phyloP scores from a whole-genome alignment of 106 monocot genomes.

The Allium fistulosum region DNA sequence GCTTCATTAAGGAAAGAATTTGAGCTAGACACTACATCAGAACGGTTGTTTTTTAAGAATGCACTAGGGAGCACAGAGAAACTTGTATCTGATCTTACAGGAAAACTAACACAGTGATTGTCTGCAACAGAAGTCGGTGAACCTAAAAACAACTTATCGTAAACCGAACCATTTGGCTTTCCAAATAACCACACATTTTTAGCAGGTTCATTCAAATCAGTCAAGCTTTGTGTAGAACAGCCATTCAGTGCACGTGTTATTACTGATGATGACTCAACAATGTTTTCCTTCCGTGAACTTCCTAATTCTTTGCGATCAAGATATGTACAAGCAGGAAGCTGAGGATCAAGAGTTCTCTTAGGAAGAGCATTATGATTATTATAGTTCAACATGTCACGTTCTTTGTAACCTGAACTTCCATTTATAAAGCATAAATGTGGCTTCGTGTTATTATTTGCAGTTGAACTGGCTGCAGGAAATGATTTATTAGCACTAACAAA shows the following conservation, averaged over 20 bases:
- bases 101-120: slow-evolving; percentile 7
- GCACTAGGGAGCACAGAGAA: slow-evolving; percentile 10
- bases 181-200: slow-evolving; percentile 12
- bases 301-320: slow-evolving; percentile 33
- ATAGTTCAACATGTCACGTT: slow-evolving; percentile 7
- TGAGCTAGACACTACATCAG: slow-evolving; percentile 15
- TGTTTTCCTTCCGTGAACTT: slow-evolving; percentile 9
- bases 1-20: slow-evolving; percentile 20
- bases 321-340: slow-evolving; percentile 46
- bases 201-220: slow-evolving; percentile 57
- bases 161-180: slow-evolving; percentile 17
- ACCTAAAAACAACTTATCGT: slow-evolving; percentile 8
- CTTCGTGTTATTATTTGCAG: slow-evolving; percentile 6
- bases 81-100: slow-evolving; percentile 17
- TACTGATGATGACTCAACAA: slow-evolving; percentile 11
- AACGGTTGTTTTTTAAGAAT: slow-evolving; percentile 7
- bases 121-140: slow-evolving; percentile 6
- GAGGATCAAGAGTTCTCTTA: slow-evolving; percentile 45
- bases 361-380: background rate
- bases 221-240: background rate
- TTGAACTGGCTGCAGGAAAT: slow-evolving; percentile 7
- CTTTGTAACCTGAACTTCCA: slow-evolving; percentile 12
- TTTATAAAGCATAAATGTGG: slow-evolving; percentile 18
- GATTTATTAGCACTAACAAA: slow-evolving; percentile 1
- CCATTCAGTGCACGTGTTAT: slow-evolving; percentile 9